These are phyloP conservation scores for Brassica incana DNA, from an alignment of 345 rosid species.

Conservation along the genomic window DNA sequence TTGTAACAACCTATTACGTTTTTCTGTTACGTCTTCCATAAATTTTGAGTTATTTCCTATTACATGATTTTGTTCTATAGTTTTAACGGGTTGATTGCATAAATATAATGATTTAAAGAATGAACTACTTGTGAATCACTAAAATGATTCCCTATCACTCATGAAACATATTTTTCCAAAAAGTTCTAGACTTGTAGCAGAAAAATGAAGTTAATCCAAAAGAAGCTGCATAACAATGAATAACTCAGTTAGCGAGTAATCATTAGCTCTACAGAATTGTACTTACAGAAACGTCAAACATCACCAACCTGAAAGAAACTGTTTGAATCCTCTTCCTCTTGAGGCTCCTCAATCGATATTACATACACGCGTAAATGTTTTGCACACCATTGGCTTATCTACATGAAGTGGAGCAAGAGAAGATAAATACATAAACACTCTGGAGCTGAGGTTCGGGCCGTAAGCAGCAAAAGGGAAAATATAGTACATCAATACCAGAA, in stretches of 20 bases:
- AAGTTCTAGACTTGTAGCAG: slow-evolving; percentile 46
- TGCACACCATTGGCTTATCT: slow-evolving; percentile 83
- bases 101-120: too few relatives aligned
- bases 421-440: background rate
- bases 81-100: too few relatives aligned
- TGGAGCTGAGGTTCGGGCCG: background rate
- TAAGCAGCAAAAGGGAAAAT: background rate
- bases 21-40: too few relatives aligned
- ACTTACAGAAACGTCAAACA: background rate
- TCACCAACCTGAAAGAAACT: slow-evolving; percentile 61
- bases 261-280: background rate
- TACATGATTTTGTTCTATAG: too few relatives aligned
- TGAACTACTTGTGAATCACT: too few relatives aligned
- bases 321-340: slow-evolving; percentile 74
- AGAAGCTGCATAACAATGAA: slow-evolving; percentile 65
- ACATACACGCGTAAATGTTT: slow-evolving; percentile 81
- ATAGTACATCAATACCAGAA: background rate
- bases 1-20: too few relatives aligned
- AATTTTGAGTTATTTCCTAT: too few relatives aligned
- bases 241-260: slow-evolving; percentile 3
- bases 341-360: slow-evolving; percentile 75
- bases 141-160: slow-evolving; percentile 25
- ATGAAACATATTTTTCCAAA: slow-evolving; percentile 43
- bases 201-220: slow-evolving; percentile 57
- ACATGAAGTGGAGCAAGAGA: slow-evolving; percentile 1